Evolutionary conservation across 2,329 filamentous ascomycete genomes (phyloP).

Genomic region (Sphaerulina vaccinii): DNA sequence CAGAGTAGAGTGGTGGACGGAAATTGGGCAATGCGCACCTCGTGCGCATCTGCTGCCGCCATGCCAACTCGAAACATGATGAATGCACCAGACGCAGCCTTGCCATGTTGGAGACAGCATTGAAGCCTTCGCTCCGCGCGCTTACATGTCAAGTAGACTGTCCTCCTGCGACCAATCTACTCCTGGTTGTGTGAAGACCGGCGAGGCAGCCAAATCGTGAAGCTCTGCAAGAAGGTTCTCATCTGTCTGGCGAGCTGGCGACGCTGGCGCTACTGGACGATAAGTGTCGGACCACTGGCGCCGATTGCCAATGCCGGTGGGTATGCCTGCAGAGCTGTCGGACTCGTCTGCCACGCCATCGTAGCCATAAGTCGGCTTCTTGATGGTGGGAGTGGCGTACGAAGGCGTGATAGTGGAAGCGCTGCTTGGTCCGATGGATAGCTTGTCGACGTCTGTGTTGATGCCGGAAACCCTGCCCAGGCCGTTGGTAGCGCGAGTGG

Average conservation of each 20-base stretch:
- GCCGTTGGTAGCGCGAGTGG: no score
- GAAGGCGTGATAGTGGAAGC: slow-evolving; percentile 4
- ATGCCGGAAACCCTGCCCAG: not conserved
- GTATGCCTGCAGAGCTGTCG: not conserved
- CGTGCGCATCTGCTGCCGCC: not conserved
- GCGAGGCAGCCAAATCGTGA: no score
- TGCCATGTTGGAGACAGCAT: not conserved
- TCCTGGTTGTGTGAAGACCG: not conserved
- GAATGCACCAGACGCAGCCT: not conserved
- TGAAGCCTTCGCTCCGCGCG: not conserved
- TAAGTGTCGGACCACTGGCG: slow-evolving; percentile 10
- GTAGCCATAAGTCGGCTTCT: slow-evolving; percentile 4
- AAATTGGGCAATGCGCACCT: no score
- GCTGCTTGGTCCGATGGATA: not conserved
- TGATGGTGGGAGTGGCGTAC: not conserved
- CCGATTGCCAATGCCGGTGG: slow-evolving; percentile 2
- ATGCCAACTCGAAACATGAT: not conserved
- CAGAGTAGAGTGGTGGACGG: no score
- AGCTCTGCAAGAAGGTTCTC: no score
- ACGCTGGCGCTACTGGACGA: not conserved
- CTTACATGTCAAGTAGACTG: slow-evolving; percentile 16
- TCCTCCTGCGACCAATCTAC: slow-evolving; percentile 10
- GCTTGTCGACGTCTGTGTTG: not conserved
- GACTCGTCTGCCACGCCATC: slow-evolving; percentile 9
- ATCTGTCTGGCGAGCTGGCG: no score